Conservation (phyloP, 148 eudicot species). For the Limonium bicolor region DNA sequence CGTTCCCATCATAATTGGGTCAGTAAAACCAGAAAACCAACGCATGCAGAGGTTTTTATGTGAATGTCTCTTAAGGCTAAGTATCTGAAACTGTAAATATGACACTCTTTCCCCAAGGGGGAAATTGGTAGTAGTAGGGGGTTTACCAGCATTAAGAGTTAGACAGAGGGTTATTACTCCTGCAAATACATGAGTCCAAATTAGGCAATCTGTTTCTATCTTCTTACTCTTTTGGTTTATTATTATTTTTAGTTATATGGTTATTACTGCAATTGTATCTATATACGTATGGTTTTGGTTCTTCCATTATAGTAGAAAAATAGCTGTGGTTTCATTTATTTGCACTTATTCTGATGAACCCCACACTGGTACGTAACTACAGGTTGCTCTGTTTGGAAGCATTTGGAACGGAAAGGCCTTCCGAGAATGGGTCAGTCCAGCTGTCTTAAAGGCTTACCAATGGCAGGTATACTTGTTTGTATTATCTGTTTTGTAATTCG, state of each 20-base stretch:
- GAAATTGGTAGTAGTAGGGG: no score
- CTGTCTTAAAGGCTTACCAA: conserved; percentile 69
- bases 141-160: no score
- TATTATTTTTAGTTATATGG: background rate
- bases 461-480: conserved; percentile 44
- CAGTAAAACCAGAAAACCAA: no score
- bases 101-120: no score
- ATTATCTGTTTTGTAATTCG: no score
- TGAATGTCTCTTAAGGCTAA: no score
- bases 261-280: background rate
- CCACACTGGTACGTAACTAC: conserved; percentile 12
- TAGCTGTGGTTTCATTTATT: background rate
- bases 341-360: background rate
- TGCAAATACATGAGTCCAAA: no score
- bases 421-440: conserved; percentile 83
- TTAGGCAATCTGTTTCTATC: background rate
- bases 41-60: no score
- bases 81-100: no score
- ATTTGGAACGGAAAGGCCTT: conserved; percentile 59
- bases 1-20: no score
- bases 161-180: no score
- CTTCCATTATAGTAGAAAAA: conserved; percentile 2
- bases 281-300: background rate
- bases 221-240: no score
- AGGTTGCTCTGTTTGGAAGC: conserved; percentile 30